phyloP scores from a whole-genome alignment of 192 early-diverging fungal species.

The Coemansia sp. region DNA sequence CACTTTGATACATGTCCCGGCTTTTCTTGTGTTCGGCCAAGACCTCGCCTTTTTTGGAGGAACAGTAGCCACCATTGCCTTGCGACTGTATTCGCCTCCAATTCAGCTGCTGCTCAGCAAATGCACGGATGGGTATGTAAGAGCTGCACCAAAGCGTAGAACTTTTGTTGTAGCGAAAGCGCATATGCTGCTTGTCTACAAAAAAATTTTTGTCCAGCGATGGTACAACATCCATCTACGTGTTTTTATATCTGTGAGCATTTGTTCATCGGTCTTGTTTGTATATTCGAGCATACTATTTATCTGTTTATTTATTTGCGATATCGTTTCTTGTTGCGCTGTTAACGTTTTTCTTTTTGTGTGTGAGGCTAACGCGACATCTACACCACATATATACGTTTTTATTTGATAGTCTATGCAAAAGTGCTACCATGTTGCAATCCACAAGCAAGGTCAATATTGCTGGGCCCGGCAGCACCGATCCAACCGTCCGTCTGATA shows the following conservation, averaged over 20 bases:
- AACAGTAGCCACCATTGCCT: no score
- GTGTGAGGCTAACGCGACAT: not conserved
- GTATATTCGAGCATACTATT: not conserved
- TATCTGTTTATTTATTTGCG: not conserved
- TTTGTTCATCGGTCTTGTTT: no score
- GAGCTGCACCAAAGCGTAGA: not conserved
- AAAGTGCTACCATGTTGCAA: not conserved
- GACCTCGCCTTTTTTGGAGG: no score
- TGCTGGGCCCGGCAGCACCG: not conserved
- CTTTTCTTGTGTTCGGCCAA: no score
- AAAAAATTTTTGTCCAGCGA: not conserved
- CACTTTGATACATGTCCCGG: not conserved
- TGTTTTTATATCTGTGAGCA: no score
- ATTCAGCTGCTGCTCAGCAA: no score
- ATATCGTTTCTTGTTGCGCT: not conserved
- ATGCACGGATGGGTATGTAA: no score
- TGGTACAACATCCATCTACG: no score
- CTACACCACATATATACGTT: not conserved
- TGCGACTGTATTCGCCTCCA: no score
- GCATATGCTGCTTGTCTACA: not conserved
- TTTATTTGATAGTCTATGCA: not conserved
- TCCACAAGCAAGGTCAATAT: no score
- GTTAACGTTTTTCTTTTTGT: not conserved
- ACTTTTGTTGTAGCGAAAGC: not conserved
- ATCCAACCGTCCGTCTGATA: conserved; percentile 14